A percentile compares a stretch with the other conserved stretches of the same genome.
phyloP scores from a whole-genome alignment of 2,329 filamentous ascomycete species.

The Hypocreales sp. region DNA sequence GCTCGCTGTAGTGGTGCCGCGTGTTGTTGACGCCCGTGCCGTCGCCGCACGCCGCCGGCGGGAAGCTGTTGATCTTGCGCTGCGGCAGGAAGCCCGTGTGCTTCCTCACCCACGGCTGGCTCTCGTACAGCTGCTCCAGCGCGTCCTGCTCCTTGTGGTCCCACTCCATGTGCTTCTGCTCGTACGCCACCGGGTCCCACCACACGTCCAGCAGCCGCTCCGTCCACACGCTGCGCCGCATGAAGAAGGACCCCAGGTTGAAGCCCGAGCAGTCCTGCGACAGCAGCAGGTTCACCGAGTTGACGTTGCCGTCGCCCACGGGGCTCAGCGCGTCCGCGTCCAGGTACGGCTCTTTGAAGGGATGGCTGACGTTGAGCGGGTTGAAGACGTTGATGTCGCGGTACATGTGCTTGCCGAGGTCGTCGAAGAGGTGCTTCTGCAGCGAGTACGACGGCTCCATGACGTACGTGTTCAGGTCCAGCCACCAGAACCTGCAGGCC shows the following conservation, averaged over 20 bases:
- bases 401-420: conserved; percentile 60
- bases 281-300: conserved; percentile 76
- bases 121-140: conserved; percentile 77
- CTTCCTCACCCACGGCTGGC: conserved; percentile 83
- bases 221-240: conserved; percentile 73
- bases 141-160: conserved; percentile 98
- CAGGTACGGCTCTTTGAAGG: conserved; percentile 57
- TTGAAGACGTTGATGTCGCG: conserved; percentile 96
- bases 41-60: conserved; percentile 73
- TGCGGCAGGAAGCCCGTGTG: conserved; percentile 83
- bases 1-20: conserved; percentile 70
- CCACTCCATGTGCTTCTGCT: conserved; percentile 98
- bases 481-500: conserved; percentile 96
- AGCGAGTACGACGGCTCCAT: conserved; percentile 92
- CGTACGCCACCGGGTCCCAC: conserved; percentile 97
- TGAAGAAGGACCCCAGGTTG: conserved; percentile 91
- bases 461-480: conserved; percentile 92
- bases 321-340: conserved; percentile 58
- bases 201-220: conserved; percentile 86
- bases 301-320: conserved; percentile 58
- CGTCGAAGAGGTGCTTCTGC: conserved; percentile 78
- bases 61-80: conserved; percentile 88
- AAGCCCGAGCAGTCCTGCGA: conserved; percentile 93
- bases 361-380: conserved; percentile 84
- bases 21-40: conserved; percentile 48